Evolutionary conservation across 2,329 filamentous ascomycete species (phyloP), one percentile per base, ranked within the genome.

Genomic region (Pseudogymnoascus destructans): DNA sequence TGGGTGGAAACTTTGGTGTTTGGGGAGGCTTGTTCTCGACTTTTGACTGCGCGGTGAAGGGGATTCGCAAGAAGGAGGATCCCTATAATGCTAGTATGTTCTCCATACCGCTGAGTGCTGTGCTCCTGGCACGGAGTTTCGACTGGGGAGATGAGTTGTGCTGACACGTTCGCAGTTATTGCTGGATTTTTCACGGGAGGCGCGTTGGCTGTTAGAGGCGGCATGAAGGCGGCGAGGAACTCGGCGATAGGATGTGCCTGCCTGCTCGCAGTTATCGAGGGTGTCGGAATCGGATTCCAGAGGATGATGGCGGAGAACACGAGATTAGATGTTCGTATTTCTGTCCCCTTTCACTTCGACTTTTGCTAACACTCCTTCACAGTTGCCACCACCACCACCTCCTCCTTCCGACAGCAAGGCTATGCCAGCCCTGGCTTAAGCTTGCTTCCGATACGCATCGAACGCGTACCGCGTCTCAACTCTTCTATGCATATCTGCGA

Each of bases 161-260:
- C 64, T 67, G 59, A 62, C 57, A 57, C 13, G n/a, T 30, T 30
- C 21, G 9, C 63, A 78, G 75, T 98, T 71, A 95, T 92, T 66
- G 93, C 92, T 40, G 93, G 93, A 58, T 96, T 96, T 79, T 92
- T 96, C 73, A 97, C 93, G 3, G 91, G 90, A 68, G 93, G 93
- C 65, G 83, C 92, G 27, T 79, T 98, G 32, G 93, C 93, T 57
- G 85, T 97, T 62, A 83, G 93, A 74, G 93, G 93, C 67, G 93
- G 93, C 60, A 86, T 86, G 72, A 91, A 89, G 77, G 89, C 92
- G 19, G 90, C 93, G 63, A 81, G 93, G 67, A 97, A 97, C 74
- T 91, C 89, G 61, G 93, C 93, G 62, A 97, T 98, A 68, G 93
- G 92, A 65, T 97, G 93, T 72, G 93, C 89, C 23, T 87, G 95